phyloP scores from a whole-genome alignment of 2,329 filamentous ascomycete species.

The Cryphonectria japonica region DNA sequence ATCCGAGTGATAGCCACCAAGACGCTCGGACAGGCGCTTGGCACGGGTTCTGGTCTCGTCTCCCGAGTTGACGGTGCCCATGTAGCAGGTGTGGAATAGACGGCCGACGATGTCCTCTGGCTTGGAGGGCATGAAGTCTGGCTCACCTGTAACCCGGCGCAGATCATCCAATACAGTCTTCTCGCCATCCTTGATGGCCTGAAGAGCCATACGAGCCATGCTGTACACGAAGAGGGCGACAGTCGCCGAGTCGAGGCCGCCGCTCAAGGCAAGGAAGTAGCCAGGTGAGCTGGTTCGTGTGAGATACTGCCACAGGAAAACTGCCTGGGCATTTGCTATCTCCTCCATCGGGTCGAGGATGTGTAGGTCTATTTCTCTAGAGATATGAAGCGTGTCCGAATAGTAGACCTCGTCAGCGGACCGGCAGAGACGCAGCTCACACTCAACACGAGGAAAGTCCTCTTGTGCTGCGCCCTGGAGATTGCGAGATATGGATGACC shows the following conservation, averaged over 20 bases:
- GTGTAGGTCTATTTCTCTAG: constrained; percentile 26
- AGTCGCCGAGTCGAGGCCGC: constrained; percentile 32
- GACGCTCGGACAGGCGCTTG: constrained; percentile 58
- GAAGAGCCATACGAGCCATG: constrained; percentile 31
- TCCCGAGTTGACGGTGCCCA: constrained; percentile 64
- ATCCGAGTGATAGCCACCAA: constrained; percentile 72
- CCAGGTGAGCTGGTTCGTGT: constrained; percentile 30
- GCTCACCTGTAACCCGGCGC: constrained; percentile 29
- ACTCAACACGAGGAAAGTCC: constrained; percentile 31
- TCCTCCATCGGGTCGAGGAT: constrained; percentile 38
- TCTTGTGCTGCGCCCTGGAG: constrained; percentile 31
- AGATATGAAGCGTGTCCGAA: constrained; percentile 24
- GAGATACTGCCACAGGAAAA: constrained; percentile 32
- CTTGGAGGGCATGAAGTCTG: constrained; percentile 22
- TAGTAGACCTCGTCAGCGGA: constrained; percentile 35
- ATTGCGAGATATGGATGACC: constrained; percentile 30
- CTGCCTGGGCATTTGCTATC: constrained; percentile 37
- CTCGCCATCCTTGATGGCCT: constrained; percentile 29
- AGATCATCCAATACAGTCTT: constrained; percentile 29
- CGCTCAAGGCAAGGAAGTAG: constrained; percentile 31
- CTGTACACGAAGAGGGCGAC: constrained; percentile 32
- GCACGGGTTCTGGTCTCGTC: constrained; percentile 64
- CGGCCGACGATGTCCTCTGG: constrained; percentile 31
- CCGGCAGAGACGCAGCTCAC: constrained; percentile 32
- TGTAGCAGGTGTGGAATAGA: constrained; percentile 52